These are phyloP conservation scores for Saturnispora bothae DNA, from an alignment of 805 yeast genomes.

Conservation along the genomic window DNA sequence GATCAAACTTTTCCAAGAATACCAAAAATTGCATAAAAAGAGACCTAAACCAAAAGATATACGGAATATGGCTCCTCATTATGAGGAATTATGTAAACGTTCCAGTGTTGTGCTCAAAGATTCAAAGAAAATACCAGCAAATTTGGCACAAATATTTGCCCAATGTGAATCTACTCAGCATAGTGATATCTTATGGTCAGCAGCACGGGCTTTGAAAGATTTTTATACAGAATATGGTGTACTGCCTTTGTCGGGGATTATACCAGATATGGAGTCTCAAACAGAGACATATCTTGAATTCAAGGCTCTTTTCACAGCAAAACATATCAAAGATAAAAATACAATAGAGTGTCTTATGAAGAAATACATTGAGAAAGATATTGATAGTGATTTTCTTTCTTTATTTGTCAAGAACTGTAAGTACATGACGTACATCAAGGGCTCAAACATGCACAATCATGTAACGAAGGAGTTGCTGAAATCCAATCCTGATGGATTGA, in stretches of 20 bases:
- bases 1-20: constrained; percentile 39
- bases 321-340: constrained; percentile 39
- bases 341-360: constrained; percentile 25
- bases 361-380: constrained; percentile 19
- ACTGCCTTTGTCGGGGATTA: constrained; percentile 62
- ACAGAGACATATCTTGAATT: constrained; percentile 51
- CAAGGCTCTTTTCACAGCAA: constrained; percentile 45
- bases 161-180: constrained; percentile 14
- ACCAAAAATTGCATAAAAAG: constrained; percentile 20
- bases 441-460: constrained; percentile 2
- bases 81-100: constrained; percentile 27
- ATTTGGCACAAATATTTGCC: constrained; percentile 20
- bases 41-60: constrained; percentile 17
- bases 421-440: constrained; percentile 31
- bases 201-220: constrained; percentile 40
- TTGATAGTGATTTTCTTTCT: constrained; percentile 28
- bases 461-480: neutral
- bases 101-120: constrained; percentile 35
- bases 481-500: constrained; percentile 1
- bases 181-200: constrained; percentile 47
- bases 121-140: constrained; percentile 26
- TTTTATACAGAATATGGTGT: constrained; percentile 34
- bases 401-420: constrained; percentile 56
- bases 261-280: constrained; percentile 86
- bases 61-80: constrained; percentile 21